These are phyloP conservation scores for Colletotrichum sp. DNA, from an alignment of 2,329 filamentous ascomycete species.

Conservation along the genomic window DNA sequence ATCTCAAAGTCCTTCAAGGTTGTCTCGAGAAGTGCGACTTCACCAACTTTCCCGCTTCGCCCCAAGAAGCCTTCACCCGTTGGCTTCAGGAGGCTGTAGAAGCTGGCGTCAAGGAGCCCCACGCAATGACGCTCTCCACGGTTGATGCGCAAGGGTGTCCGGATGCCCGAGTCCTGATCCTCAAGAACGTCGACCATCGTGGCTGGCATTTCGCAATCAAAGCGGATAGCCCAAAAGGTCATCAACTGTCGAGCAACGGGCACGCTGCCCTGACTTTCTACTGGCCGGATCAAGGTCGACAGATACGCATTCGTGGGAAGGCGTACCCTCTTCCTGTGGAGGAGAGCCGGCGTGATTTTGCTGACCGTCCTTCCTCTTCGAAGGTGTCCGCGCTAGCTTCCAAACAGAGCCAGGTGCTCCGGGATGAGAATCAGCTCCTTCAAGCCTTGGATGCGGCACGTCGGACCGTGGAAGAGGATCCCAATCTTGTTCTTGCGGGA, in stretches of 20 bases:
- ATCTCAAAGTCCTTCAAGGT: neutral
- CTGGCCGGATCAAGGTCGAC: neutral
- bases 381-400: neutral
- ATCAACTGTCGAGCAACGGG: neutral
- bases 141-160: neutral
- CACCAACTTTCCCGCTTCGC: neutral
- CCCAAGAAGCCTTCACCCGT: neutral
- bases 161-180: neutral
- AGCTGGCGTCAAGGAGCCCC: neutral
- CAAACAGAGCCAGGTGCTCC: neutral
- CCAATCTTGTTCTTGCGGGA: neutral
- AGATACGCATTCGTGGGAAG: neutral
- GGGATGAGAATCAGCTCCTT: rapidly evolving
- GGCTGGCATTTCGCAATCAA: neutral
- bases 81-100: neutral
- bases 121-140: neutral
- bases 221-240: neutral
- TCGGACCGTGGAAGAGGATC: neutral
- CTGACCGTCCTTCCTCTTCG: neutral
- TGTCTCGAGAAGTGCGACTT: neutral
- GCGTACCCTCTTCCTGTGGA: neutral
- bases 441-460: neutral
- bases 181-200: neutral
- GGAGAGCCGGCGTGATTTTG: neutral
- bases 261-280: neutral